Evolutionary conservation across 108 stramenopile genomes (phyloP).

Genomic region (Thalassiosira profunda): DNA sequence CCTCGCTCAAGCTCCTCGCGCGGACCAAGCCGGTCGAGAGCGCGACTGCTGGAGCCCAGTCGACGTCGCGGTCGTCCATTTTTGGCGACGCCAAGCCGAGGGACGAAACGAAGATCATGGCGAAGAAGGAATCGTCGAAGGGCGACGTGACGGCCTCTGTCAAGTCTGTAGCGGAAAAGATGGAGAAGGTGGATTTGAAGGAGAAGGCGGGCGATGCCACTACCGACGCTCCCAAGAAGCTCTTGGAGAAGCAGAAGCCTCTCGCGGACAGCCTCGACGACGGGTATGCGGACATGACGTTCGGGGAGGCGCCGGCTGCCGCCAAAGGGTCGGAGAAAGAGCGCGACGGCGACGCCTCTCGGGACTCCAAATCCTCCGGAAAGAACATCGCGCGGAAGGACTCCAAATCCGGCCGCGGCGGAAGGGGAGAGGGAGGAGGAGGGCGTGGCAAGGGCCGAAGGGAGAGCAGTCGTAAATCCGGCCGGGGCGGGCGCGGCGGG

Average conservation of each 20-base stretch:
- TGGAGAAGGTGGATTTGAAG: background rate
- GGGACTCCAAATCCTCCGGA: no score
- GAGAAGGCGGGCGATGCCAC: conserved; percentile 2
- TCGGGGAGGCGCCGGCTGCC: background rate
- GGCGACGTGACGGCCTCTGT: conserved; percentile 3
- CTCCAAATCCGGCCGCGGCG: conserved; percentile 7
- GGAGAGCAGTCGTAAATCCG: conserved; percentile 24
- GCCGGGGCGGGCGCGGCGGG: conserved; percentile 4
- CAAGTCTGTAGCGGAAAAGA: background rate
- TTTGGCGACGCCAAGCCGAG: conserved; percentile 82
- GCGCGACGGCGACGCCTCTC: background rate
- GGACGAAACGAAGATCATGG: conserved; percentile 56
- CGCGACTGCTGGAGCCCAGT: background rate
- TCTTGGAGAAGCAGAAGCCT: no score
- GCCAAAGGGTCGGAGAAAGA: conserved; percentile 1
- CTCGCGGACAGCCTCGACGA: no score
- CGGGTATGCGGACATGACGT: no score
- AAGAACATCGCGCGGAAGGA: no score
- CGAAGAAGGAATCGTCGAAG: conserved; percentile 23
- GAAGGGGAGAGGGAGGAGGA: conserved; percentile 13
- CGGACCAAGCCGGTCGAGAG: conserved; percentile 65
- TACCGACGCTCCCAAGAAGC: background rate
- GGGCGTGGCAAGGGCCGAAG: conserved; percentile 6
- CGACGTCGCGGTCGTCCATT: conserved; percentile 41
- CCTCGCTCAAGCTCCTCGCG: conserved; percentile 68